A percentile compares a stretch with the other conserved stretches of the same genome.
These are phyloP conservation scores for Leccinum arenicola DNA, from an alignment of 768 basidiomycete species.

Conservation along the genomic window DNA sequence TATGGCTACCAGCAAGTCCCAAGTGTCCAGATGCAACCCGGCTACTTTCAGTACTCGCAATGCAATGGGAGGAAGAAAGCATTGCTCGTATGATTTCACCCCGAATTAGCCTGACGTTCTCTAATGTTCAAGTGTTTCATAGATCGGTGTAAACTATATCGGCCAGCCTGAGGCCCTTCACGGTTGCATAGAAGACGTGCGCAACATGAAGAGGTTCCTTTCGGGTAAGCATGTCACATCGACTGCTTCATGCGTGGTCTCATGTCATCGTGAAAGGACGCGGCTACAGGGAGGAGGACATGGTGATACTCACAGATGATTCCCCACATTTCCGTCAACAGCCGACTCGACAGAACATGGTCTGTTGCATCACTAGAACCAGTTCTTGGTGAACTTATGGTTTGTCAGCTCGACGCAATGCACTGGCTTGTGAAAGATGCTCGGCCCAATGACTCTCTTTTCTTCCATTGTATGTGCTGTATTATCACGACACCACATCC, in stretches of 20 bases:
- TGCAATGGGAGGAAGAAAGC: slow-evolving; percentile 89
- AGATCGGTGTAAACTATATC: slow-evolving; percentile 91
- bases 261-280: slow-evolving; percentile 19
- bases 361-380: slow-evolving; percentile 31
- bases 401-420: slow-evolving; percentile 38
- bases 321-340: slow-evolving; percentile 52
- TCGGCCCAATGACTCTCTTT: slow-evolving; percentile 77
- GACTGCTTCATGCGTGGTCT: not conserved
- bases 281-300: slow-evolving; percentile 73
- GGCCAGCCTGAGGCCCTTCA: slow-evolving; percentile 63
- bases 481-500: not conserved
- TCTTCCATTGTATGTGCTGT: slow-evolving; percentile 74
- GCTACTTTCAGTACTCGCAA: slow-evolving; percentile 84
- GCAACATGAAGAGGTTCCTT: slow-evolving; percentile 72
- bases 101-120: not conserved
- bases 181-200: slow-evolving; percentile 92
- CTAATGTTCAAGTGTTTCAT: not conserved
- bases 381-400: not conserved
- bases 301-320: slow-evolving; percentile 85
- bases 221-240: slow-evolving; percentile 43
- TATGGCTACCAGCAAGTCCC: slow-evolving; percentile 59
- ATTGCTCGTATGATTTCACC: slow-evolving; percentile 58
- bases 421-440: slow-evolving; percentile 26
- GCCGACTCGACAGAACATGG: slow-evolving; percentile 83
- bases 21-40: slow-evolving; percentile 47